Base-by-base conservation (phyloP, 148 eudicot species). In the Chenopodium formosanum region DNA sequence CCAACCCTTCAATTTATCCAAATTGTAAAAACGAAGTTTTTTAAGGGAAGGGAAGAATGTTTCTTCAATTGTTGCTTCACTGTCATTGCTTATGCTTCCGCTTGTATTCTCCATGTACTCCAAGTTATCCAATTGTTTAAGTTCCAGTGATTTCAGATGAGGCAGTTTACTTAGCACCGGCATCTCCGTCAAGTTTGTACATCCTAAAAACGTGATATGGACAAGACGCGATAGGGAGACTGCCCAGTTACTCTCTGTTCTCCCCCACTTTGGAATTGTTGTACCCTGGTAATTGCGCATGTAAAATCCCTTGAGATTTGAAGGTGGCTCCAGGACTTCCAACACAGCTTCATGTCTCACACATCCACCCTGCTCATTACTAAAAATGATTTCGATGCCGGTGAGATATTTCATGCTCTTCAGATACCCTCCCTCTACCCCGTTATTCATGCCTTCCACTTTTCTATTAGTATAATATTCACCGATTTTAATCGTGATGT, bases 251-350 rank as follows among this genome's bases (percentile, higher is more conserved):
- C 69, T 75, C 6, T 23, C 66, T 6, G 34, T 27, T 66, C 69
- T 23, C 56, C 52, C 78, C 87, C 87, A 85, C 22, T 31, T 47
- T 37, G 85, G 85, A 27, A 85, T 64, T 37, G 9, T 64, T 11
- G 25, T 3, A 5, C 80, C 83, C 0, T 17, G 4, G 32, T 79
- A 34, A 34, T 3, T 0, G 5, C 0, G 0, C 37, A 82, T 3
- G 25, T 1, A 0, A 3, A 86, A 22, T 13, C 0, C 7, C 70
- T 40, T 76, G 7, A 86, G 7, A 83, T 79, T 52, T 17, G 70
- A 46, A 72, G 25, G 79, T 1, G 88, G 85, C 60, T 76, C 62
- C 3, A 86, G 71, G 29, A 12, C 52, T 58, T 70, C 88, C 34
- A 86, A 10, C 27, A 80, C 2, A 13, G 70, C 80, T 29, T 82